These are phyloP conservation scores for Suillus hirtellus DNA, from an alignment of 768 basidiomycete species.

Conservation along the genomic window DNA sequence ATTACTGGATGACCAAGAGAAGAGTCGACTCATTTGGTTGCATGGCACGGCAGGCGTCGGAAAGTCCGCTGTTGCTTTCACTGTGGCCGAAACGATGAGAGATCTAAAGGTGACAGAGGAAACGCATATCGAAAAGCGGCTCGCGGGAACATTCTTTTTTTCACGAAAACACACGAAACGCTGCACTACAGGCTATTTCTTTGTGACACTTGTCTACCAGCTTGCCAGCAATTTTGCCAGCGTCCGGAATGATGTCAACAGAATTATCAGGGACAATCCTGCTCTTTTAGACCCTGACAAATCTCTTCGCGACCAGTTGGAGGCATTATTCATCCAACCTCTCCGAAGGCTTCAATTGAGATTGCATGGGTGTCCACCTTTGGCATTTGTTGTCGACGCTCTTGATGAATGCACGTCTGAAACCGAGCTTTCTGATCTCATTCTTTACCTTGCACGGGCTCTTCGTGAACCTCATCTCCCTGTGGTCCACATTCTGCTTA, in stretches of 20 bases:
- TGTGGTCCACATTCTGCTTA: background rate
- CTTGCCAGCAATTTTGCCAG: background rate
- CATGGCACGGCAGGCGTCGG: conserved; percentile 1
- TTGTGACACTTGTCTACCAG: background rate
- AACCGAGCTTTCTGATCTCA: background rate
- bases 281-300: background rate
- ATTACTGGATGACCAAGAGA: background rate
- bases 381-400: background rate
- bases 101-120: background rate
- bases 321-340: conserved; percentile 4
- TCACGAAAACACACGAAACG: background rate
- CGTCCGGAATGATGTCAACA: background rate
- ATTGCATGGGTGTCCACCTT: background rate
- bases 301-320: background rate
- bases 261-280: background rate
- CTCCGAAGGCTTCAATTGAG: background rate
- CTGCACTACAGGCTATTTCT: conserved; percentile 1
- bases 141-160: background rate
- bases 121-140: background rate
- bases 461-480: background rate
- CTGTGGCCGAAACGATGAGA: background rate
- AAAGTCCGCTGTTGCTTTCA: conserved; percentile 1
- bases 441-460: conserved; percentile 1
- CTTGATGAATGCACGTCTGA: conserved; percentile 2
- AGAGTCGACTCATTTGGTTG: background rate